Conservation (phyloP, 1,284 basidiomycete genomes). For the Marasmius fiardii region DNA sequence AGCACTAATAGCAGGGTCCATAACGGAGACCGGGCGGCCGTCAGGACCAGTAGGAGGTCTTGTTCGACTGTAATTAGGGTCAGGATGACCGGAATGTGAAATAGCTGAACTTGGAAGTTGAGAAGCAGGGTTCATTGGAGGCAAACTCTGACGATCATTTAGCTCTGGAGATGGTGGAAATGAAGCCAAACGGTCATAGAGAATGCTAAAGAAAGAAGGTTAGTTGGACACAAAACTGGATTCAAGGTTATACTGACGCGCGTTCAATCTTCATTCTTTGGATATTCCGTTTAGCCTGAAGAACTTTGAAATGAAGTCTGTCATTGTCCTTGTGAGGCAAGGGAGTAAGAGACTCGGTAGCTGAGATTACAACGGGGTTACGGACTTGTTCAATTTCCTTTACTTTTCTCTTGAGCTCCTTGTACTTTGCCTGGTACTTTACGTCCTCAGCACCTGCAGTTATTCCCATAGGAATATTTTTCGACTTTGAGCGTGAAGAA, state of each 20-base stretch:
- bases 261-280: slow-evolving; percentile 87
- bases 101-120: slow-evolving; percentile 37
- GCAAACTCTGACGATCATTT: slow-evolving; percentile 35
- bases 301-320: slow-evolving; percentile 78
- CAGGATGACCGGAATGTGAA: slow-evolving; percentile 33
- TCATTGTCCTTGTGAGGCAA: slow-evolving; percentile 70
- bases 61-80: slow-evolving; percentile 39
- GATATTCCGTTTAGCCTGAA: slow-evolving; percentile 81
- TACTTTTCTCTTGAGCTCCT: slow-evolving; percentile 86
- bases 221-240: slow-evolving; percentile 21
- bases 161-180: slow-evolving; percentile 53
- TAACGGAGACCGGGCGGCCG: slow-evolving; percentile 41
- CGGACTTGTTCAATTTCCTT: slow-evolving; percentile 79
- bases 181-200: slow-evolving; percentile 72
- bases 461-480: slow-evolving; percentile 55
- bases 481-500: slow-evolving; percentile 47
- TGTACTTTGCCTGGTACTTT: slow-evolving; percentile 89
- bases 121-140: slow-evolving; percentile 18
- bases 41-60: neutral
- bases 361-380: slow-evolving; percentile 19
- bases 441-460: slow-evolving; percentile 81
- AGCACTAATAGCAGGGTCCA: slow-evolving; percentile 36
- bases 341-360: neutral
- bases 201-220: slow-evolving; percentile 45
- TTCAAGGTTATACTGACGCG: slow-evolving; percentile 59